These are phyloP conservation scores for Mallotus japonicus DNA, from an alignment of 441 rosid species.

Conservation along the genomic window DNA sequence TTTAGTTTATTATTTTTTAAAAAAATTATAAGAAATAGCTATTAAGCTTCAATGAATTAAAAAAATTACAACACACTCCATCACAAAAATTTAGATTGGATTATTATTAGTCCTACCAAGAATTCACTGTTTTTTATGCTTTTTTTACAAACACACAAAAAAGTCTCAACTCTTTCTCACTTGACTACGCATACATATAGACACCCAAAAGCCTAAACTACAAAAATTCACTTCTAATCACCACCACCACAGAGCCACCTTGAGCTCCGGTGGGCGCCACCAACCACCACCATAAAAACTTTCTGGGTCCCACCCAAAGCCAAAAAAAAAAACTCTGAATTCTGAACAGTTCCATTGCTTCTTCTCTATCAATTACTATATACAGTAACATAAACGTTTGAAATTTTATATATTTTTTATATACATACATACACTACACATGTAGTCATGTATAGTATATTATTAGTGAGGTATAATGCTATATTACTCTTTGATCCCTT, in stretches of 20 bases:
- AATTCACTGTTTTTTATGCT: background rate
- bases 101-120: too few relatives aligned
- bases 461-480: constrained; percentile 2
- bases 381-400: too few relatives aligned
- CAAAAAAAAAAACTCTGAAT: background rate
- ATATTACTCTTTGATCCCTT: background rate
- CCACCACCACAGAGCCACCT: background rate
- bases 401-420: background rate
- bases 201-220: background rate
- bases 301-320: background rate
- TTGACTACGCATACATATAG: background rate
- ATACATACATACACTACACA: background rate
- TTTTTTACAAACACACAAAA: background rate
- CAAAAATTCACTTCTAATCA: constrained; percentile 19
- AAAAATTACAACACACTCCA: too few relatives aligned
- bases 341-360: too few relatives aligned
- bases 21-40: too few relatives aligned
- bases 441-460: background rate
- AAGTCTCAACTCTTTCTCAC: background rate
- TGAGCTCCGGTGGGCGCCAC: constrained; percentile 26
- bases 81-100: too few relatives aligned
- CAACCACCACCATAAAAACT: constrained; percentile 3
- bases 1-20: too few relatives aligned
- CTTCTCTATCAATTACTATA: too few relatives aligned
- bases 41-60: too few relatives aligned